Conservation (phyloP, 257 asterid species). For the Salvia miltiorrhiza region DNA sequence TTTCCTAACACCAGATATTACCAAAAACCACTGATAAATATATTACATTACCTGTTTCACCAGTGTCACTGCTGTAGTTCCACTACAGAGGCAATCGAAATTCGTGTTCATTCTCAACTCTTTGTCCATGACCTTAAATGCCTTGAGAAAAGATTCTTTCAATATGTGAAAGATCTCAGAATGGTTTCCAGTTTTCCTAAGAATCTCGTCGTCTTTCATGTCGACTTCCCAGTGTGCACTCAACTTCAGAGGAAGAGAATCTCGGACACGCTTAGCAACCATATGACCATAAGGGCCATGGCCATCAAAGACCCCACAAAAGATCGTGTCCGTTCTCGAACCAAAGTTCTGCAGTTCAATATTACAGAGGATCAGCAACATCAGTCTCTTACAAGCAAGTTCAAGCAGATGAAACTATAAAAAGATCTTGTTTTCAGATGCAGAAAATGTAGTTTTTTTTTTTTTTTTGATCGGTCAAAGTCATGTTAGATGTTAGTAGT, state of each 20-base stretch:
- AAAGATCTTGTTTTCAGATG: background rate
- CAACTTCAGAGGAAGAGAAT: constrained; percentile 77
- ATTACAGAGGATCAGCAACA: constrained; percentile 19
- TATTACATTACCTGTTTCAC: constrained; percentile 67
- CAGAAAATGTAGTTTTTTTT: background rate
- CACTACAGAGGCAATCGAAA: constrained; percentile 82
- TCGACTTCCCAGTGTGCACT: constrained; percentile 64
- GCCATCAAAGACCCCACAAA: constrained; percentile 91
- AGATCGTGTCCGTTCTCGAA: constrained; percentile 75
- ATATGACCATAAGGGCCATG: constrained; percentile 87
- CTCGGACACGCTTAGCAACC: constrained; percentile 86
- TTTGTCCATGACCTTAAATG: constrained; percentile 76
- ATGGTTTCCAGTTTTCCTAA: constrained; percentile 41
- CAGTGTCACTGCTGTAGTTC: constrained; percentile 81
- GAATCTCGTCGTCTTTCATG: constrained; percentile 45
- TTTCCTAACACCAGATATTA: constrained; percentile 5
- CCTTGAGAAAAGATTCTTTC: constrained; percentile 67
- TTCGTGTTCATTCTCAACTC: constrained; percentile 60
- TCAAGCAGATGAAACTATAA: background rate
- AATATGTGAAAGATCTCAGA: constrained; percentile 49
- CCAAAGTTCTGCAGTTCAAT: constrained; percentile 69
- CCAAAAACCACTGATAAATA: constrained; percentile 4
- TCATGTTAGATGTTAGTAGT: too few relatives aligned
- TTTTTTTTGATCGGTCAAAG: too few relatives aligned
- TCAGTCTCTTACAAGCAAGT: constrained; percentile 16